Percentiles rank a stretch among this genome's conserved stretches.
These are phyloP conservation scores for Penicillium chermesinum DNA, from an alignment of 495 filamentous ascomycete genomes.

Conservation along the genomic window DNA sequence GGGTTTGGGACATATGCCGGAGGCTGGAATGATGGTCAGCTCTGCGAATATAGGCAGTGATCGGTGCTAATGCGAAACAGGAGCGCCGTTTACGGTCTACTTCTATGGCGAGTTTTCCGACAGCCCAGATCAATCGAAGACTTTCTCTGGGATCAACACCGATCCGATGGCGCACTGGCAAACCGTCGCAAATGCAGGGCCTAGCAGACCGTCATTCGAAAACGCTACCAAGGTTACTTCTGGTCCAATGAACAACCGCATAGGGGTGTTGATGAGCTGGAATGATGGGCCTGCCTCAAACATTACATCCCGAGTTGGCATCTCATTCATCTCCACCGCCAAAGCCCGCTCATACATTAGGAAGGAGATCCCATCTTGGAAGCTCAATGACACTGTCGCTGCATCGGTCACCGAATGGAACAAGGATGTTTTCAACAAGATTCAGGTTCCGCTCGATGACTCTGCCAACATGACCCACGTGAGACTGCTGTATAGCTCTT, in stretches of 20 bases:
- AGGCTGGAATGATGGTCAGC: conserved; percentile 52
- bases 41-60: neutral
- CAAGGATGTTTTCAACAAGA: conserved; percentile 56
- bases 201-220: conserved; percentile 21
- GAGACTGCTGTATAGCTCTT: conserved; percentile 61
- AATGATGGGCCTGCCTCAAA: conserved; percentile 16
- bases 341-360: conserved; percentile 46
- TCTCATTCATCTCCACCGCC: conserved; percentile 42
- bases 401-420: conserved; percentile 53
- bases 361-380: conserved; percentile 52
- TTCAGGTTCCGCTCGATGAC: conserved; percentile 49
- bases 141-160: conserved; percentile 49
- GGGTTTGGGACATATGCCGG: conserved; percentile 59
- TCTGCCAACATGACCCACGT: conserved; percentile 55
- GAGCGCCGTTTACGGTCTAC: conserved; percentile 56
- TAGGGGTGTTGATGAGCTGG: conserved; percentile 35
- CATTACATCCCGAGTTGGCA: conserved; percentile 58
- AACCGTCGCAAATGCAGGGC: conserved; percentile 23
- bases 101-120: conserved; percentile 60
- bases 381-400: conserved; percentile 45
- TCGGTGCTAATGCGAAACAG: conserved; percentile 24
- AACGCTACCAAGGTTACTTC: conserved; percentile 26
- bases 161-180: conserved; percentile 31
- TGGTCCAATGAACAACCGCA: conserved; percentile 32
- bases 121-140: conserved; percentile 33